These are phyloP conservation scores for Alternaria triticina DNA, from an alignment of 2,329 filamentous ascomycete genomes.

Conservation along the genomic window DNA sequence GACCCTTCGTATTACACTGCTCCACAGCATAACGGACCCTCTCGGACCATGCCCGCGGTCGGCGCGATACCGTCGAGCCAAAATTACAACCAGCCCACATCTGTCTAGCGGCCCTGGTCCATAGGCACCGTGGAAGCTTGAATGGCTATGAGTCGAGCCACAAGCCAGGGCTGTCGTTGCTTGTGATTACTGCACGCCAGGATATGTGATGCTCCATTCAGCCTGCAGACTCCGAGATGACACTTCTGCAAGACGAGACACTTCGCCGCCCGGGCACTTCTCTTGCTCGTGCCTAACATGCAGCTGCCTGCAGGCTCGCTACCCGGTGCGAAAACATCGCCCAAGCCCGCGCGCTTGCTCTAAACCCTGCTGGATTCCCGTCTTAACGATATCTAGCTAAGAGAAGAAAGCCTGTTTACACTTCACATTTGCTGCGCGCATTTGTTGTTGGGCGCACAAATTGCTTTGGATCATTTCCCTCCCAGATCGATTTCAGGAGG, in stretches of 20 bases:
- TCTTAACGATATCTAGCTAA: conserved; percentile 2
- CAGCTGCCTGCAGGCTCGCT: conserved; percentile 9
- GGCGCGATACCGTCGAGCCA: conserved; percentile 20
- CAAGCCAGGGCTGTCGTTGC: conserved; percentile 2
- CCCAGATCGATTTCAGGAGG: conserved; percentile 11
- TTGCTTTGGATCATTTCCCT: conserved; percentile 1
- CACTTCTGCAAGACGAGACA: background rate
- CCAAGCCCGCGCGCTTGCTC: conserved; percentile 2
- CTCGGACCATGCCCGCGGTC: conserved; percentile 13
- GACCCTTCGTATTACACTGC: conserved; percentile 11
- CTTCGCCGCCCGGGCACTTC: conserved; percentile 11
- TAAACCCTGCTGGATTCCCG: background rate
- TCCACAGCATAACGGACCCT: conserved; percentile 6
- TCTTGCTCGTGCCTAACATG: conserved; percentile 20
- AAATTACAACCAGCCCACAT: conserved; percentile 7
- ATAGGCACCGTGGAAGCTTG: conserved; percentile 17
- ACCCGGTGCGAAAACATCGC: conserved; percentile 7
- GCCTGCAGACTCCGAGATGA: conserved; percentile 16
- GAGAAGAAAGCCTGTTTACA: conserved; percentile 4
- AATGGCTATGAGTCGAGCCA: conserved; percentile 17
- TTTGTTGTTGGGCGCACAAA: background rate
- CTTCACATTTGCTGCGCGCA: background rate
- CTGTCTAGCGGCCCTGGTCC: conserved; percentile 20
- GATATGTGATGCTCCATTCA: conserved; percentile 16
- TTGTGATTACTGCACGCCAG: background rate